These are phyloP conservation scores for Cladosporium sp. DNA, from an alignment of 2,329 filamentous ascomycete species.

Conservation along the genomic window DNA sequence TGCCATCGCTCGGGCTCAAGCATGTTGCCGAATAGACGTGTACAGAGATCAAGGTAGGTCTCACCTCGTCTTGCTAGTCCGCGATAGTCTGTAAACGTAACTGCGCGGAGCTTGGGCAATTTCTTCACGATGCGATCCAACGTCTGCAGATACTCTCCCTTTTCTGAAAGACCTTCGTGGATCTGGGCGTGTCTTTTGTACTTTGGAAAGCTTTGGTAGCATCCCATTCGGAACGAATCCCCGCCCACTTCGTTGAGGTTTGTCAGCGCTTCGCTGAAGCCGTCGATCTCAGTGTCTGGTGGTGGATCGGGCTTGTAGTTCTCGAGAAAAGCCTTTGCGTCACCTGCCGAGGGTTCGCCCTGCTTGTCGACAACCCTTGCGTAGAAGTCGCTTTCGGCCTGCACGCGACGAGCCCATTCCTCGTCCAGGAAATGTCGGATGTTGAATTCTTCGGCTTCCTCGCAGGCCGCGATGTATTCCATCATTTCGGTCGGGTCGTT, in stretches of 20 bases:
- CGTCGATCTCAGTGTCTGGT: background rate
- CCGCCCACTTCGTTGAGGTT: background rate
- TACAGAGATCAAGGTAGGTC: constrained; percentile 5
- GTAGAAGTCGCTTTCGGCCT: constrained; percentile 11
- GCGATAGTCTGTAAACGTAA: constrained; percentile 18
- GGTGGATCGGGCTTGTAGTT: background rate
- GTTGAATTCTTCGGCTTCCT: constrained; percentile 7
- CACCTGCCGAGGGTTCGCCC: constrained; percentile 1
- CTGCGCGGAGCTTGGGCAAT: background rate
- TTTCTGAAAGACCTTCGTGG: background rate
- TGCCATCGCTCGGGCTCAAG: constrained; percentile 15
- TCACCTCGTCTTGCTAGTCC: constrained; percentile 13
- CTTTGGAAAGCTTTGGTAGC: constrained; percentile 11
- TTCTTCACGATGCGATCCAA: background rate
- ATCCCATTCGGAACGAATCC: constrained; percentile 5
- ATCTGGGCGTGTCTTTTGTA: constrained; percentile 1
- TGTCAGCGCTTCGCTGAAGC: background rate
- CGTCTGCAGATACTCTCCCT: background rate
- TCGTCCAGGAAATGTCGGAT: constrained; percentile 10
- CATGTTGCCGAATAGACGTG: constrained; percentile 8
- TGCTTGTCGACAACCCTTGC: background rate
- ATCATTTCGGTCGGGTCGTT: constrained; percentile 12
- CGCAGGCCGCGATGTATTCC: constrained; percentile 13
- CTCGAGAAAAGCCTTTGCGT: background rate
- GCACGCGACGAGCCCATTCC: constrained; percentile 2